Evolutionary conservation across 176 grass and related monocot species (phyloP).

Genomic region (Pharus latifolius): DNA sequence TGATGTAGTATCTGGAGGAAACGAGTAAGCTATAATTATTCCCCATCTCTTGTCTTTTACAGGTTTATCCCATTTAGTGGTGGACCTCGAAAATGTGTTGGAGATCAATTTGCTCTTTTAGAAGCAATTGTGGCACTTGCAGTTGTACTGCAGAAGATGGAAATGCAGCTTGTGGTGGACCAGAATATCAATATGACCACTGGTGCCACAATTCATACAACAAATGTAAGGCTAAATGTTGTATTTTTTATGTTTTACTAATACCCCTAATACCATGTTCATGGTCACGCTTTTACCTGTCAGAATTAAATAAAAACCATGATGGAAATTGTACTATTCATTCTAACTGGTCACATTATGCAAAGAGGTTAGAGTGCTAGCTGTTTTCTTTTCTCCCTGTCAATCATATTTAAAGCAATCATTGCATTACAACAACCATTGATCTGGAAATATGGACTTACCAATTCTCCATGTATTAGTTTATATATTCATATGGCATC

Average conservation of each 20-base stretch:
- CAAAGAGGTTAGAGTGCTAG: not conserved
- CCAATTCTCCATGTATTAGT: too few species aligned
- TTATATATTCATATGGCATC: too few species aligned
- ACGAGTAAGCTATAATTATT: not conserved
- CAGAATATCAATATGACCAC: constrained; percentile 99
- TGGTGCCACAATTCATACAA: constrained; percentile 95
- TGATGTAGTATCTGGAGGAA: not conserved
- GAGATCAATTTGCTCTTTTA: constrained; percentile 91
- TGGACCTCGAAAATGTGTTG: constrained; percentile 97
- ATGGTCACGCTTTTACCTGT: constrained; percentile 6
- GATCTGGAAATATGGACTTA: too few species aligned
- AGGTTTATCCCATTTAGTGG: constrained; percentile 98
- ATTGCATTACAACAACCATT: too few species aligned
- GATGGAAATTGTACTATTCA: not conserved
- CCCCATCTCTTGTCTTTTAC: not conserved
- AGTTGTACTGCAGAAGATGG: constrained; percentile 65
- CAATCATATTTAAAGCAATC: not conserved
- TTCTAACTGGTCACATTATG: not conserved
- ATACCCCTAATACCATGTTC: not conserved
- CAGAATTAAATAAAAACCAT: not conserved
- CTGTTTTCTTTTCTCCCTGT: not conserved
- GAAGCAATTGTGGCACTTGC: constrained; percentile 94
- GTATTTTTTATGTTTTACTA: not conserved
- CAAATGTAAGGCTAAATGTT: constrained; percentile 46
- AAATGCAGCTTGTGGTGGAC: constrained; percentile 64